phyloP scores from a whole-genome alignment of 495 filamentous ascomycete genomes.

The Daldinia caldariorum region DNA sequence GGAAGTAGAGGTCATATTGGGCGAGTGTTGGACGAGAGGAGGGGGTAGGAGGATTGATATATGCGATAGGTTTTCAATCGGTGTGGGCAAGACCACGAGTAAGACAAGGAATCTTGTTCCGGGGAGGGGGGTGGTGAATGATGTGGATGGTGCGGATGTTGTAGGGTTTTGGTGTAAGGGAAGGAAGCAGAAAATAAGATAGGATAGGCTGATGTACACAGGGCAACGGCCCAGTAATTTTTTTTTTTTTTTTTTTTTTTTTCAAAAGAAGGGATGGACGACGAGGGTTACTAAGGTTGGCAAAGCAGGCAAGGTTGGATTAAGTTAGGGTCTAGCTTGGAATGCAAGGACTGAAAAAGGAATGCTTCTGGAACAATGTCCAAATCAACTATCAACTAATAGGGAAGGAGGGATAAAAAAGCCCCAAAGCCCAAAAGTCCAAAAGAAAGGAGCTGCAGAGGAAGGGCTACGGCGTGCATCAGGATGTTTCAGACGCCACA shows the following conservation, averaged over 20 bases:
- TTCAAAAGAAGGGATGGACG: constrained; percentile 32
- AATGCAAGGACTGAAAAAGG: constrained; percentile 43
- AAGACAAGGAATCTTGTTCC: constrained; percentile 20
- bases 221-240: constrained; percentile 5
- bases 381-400: constrained; percentile 35
- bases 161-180: constrained; percentile 35
- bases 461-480: constrained; percentile 37
- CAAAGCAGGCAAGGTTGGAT: constrained; percentile 14
- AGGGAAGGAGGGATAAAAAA: constrained; percentile 17
- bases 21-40: constrained; percentile 32
- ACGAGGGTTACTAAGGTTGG: constrained; percentile 39
- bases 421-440: constrained; percentile 10
- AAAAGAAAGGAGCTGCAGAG: constrained; percentile 30
- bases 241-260: constrained; percentile 5
- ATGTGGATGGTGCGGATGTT: constrained; percentile 45
- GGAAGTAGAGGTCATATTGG: constrained; percentile 62
- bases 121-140: constrained; percentile 3
- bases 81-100: constrained; percentile 21
- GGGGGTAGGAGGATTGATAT: constrained; percentile 41
- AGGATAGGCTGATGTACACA: constrained; percentile 24
- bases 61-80: constrained; percentile 20
- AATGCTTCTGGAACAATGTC: constrained; percentile 50
- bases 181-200: constrained; percentile 20
- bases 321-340: constrained; percentile 25
- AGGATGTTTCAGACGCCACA: constrained; percentile 45